phyloP scores from a whole-genome alignment of 75 land plant species.

The Picea glauca region DNA sequence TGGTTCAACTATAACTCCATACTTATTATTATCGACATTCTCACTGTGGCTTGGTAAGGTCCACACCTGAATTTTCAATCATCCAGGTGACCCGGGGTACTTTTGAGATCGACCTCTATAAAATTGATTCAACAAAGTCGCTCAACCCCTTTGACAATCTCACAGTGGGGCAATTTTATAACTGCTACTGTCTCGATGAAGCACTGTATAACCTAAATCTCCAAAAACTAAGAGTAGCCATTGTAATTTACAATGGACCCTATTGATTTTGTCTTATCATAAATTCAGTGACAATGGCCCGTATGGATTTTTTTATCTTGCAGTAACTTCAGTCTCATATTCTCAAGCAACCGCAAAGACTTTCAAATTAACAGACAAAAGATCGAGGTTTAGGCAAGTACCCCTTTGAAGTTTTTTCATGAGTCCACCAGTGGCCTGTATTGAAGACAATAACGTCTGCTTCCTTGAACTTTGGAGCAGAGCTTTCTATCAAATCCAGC shows the following conservation, averaged over 20 bases:
- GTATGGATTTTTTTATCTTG: too few relatives aligned
- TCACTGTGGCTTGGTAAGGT: too few relatives aligned
- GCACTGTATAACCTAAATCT: not conserved
- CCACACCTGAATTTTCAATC: too few relatives aligned
- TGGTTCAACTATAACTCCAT: too few relatives aligned
- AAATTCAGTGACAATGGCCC: too few relatives aligned
- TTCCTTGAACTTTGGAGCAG: constrained; percentile 41
- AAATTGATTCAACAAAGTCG: too few relatives aligned
- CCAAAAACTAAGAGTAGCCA: not conserved
- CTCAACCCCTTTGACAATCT: not conserved
- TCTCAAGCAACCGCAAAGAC: not conserved
- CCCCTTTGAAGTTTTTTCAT: constrained; percentile 81
- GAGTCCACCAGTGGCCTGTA: constrained; percentile 99
- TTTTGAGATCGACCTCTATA: too few relatives aligned
- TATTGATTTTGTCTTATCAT: too few relatives aligned
- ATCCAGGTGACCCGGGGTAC: too few relatives aligned
- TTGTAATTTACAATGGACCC: not conserved
- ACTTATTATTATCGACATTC: too few relatives aligned
- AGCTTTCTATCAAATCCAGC: constrained; percentile 59
- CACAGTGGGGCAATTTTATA: too few relatives aligned
- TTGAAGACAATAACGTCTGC: constrained; percentile 91
- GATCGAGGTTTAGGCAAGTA: constrained; percentile 17
- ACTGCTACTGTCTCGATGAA: not conserved
- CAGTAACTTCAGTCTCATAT: not conserved
- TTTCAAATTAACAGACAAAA: not conserved